Base-by-base conservation (phyloP, 2,329 filamentous ascomycete genomes). In the Colletotrichum salicis region DNA sequence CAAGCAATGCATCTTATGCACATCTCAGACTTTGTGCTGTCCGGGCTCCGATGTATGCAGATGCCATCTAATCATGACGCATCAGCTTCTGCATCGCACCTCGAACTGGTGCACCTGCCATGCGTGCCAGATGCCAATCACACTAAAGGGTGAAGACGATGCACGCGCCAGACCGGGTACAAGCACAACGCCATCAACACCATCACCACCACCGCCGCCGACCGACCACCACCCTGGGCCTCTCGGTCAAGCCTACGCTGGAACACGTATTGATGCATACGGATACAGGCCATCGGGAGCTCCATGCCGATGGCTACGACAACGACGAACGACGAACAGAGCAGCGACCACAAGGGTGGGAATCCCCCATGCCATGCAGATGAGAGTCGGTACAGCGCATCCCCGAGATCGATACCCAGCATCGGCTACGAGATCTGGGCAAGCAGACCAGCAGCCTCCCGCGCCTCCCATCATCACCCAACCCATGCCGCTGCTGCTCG, bases 51-150 rank as follows among this genome's bases (percentile, higher is more conserved):
- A 63, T 35, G 35, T 35, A 48, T 69, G 70, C 70, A 72, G 60
- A 70, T 72, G 65, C 66, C 70, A 72, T 72, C 70, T 72, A 64
- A 72, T 72, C 65, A 64, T 54, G 58, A 59, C 59, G 65, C 58
- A 69, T 63, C 64, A 29, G n/a, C 22, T 45, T 37, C 15, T 71
- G 55, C 56, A 22, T 31, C n/a, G 22, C 45, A 54, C 31, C 31
- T 51, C 33, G 48, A 63, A 13, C 59, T 41, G 41, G 27, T 29
- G 11, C 12, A 13, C 10, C 48, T 64, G 51, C 33, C 31, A 58
- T 57, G 33, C 48, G 29, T 58, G 68, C 64, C 48, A 45, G 56
- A 61, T 62, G 64, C 51, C 64, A 48, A 68, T 60, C 41, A 15
- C 41, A 48, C 41, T 7, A 48, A 11, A 48, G 19, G 19, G 8